Percentiles rank a stretch among this genome's conserved stretches.
These are phyloP conservation scores for Hamamelis virginiana DNA, from an alignment of 164 flowering plant genomes.

Conservation along the genomic window DNA sequence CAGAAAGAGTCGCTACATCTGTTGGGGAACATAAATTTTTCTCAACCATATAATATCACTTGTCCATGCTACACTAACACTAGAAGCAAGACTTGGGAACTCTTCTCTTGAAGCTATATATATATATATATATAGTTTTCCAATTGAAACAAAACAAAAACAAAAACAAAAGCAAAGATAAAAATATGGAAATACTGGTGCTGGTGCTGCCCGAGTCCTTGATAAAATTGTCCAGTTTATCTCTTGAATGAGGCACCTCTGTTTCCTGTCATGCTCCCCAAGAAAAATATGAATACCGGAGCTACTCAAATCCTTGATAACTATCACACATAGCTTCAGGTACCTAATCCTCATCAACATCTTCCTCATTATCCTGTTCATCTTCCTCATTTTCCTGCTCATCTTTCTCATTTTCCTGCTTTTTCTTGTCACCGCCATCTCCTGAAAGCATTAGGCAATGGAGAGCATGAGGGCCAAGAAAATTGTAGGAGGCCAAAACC, in stretches of 20 bases:
- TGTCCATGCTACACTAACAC: background rate
- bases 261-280: background rate
- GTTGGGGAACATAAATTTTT: background rate
- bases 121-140: background rate
- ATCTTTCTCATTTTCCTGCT: slow-evolving; percentile 17
- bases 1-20: background rate
- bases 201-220: background rate
- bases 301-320: background rate
- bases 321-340: background rate
- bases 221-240: background rate
- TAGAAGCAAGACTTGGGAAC: background rate
- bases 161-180: no score
- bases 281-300: background rate
- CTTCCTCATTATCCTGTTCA: slow-evolving; percentile 12
- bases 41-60: background rate
- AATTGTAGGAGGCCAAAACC: no score
- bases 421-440: slow-evolving; percentile 20
- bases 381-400: slow-evolving; percentile 11
- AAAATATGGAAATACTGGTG: background rate
- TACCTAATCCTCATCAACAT: slow-evolving; percentile 8
- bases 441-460: slow-evolving; percentile 22
- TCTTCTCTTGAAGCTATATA: background rate
- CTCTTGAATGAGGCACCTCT: background rate
- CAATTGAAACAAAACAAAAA: background rate
- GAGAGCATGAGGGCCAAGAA: background rate